A percentile compares a stretch with the other conserved stretches of the same genome.
Conservation (phyloP, 768 basidiomycete genomes). For the Pisolithus tinctorius region DNA sequence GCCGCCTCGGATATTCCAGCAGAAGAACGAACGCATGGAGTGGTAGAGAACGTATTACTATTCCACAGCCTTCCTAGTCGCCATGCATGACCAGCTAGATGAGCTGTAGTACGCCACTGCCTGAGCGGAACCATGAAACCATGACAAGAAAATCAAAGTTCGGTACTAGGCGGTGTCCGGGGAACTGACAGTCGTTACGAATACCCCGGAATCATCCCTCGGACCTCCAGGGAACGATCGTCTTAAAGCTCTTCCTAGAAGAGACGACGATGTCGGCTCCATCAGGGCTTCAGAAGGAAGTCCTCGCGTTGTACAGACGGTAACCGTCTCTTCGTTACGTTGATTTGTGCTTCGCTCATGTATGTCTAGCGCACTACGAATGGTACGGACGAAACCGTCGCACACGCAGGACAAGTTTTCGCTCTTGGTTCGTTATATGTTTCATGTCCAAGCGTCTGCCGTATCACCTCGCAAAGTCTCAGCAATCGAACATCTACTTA, state of each 20-base stretch:
- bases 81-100: slow-evolving; percentile 6
- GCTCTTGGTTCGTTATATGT: slow-evolving; percentile 62
- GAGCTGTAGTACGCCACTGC: slow-evolving; percentile 3
- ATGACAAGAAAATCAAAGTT: no score
- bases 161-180: background rate
- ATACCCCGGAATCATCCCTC: background rate
- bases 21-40: slow-evolving; percentile 1
- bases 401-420: slow-evolving; percentile 56
- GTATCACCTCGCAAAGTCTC: slow-evolving; percentile 62
- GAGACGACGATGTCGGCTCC: slow-evolving; percentile 23
- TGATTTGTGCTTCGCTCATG: background rate
- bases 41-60: slow-evolving; percentile 10
- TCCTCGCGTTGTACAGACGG: slow-evolving; percentile 51
- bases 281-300: slow-evolving; percentile 49
- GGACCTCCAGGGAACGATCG: no score
- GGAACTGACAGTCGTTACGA: background rate
- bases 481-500: slow-evolving; percentile 70
- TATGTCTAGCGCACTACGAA: slow-evolving; percentile 60
- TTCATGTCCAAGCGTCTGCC: slow-evolving; percentile 53
- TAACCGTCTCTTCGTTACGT: slow-evolving; percentile 13
- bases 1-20: slow-evolving; percentile 34
- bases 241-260: background rate
- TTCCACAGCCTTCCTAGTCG: slow-evolving; percentile 2
- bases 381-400: slow-evolving; percentile 62
- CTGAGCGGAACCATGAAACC: background rate